phyloP scores from a whole-genome alignment of 139 green algal species.

The Closterium sp. region DNA sequence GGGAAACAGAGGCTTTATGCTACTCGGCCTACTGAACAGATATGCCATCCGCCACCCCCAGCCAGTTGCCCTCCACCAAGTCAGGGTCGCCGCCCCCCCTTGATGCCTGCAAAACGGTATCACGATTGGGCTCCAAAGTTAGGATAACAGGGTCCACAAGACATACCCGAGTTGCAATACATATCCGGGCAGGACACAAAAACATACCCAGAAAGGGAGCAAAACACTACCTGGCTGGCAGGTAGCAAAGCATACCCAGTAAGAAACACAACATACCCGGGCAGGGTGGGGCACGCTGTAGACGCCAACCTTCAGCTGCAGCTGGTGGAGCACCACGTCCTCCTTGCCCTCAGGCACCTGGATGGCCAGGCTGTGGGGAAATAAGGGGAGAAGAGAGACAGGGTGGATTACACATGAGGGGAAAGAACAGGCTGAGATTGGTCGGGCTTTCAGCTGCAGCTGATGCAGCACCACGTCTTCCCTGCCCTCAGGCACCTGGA shows the following conservation, averaged over 20 bases:
- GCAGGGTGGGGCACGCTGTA: background rate
- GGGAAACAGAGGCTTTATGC: too few relatives aligned
- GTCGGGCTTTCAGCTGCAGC: too few relatives aligned
- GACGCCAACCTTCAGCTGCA: background rate
- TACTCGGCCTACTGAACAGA: too few relatives aligned
- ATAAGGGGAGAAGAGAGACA: background rate
- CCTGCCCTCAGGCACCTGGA: background rate
- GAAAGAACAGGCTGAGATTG: too few relatives aligned
- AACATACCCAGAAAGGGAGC: too few relatives aligned
- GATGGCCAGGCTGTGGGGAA: background rate
- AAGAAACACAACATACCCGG: background rate
- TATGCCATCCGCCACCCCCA: slow-evolving; percentile 39
- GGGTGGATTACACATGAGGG: too few relatives aligned
- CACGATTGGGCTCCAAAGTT: too few relatives aligned
- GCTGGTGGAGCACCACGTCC: background rate
- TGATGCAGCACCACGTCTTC: background rate
- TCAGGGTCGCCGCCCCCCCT: slow-evolving; percentile 6
- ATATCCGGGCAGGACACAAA: too few relatives aligned
- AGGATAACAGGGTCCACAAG: too few relatives aligned
- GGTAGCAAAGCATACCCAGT: too few relatives aligned
- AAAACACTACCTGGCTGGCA: too few relatives aligned
- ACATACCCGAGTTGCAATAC: too few relatives aligned
- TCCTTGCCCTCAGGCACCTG: background rate
- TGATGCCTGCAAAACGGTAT: background rate
- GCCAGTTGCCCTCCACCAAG: slow-evolving; percentile 30